Conservation (phyloP, 768 basidiomycete species). For the Boletus barrowsii region DNA sequence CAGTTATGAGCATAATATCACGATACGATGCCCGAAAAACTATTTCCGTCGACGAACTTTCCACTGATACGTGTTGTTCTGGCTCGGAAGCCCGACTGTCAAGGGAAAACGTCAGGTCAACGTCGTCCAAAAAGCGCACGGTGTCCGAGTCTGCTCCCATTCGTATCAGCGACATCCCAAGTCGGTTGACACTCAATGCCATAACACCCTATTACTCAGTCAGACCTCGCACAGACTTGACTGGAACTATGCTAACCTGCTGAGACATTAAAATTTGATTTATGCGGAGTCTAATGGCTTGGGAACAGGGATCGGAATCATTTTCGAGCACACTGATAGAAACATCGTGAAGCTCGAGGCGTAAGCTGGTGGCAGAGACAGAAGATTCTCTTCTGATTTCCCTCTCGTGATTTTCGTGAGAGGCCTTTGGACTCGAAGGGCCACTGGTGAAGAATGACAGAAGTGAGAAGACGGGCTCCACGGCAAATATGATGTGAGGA, state of each 20-base stretch:
- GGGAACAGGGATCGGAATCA: conserved; percentile 72
- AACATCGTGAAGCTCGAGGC: conserved; percentile 87
- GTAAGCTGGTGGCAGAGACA: conserved; percentile 47
- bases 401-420: conserved; percentile 13
- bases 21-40: conserved; percentile 94
- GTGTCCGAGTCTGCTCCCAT: conserved; percentile 84
- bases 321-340: conserved; percentile 87
- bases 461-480: conserved; percentile 89
- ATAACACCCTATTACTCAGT: conserved; percentile 61
- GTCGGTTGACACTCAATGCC: conserved; percentile 71
- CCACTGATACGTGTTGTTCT: conserved; percentile 79
- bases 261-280: conserved; percentile 85
- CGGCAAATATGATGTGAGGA: conserved; percentile 86
- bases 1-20: conserved; percentile 85
- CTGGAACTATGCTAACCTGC: conserved; percentile 56
- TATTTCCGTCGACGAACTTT: conserved; percentile 76
- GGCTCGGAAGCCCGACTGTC: conserved; percentile 74
- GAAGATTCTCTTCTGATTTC: conserved; percentile 12
- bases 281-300: conserved; percentile 84
- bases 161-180: conserved; percentile 91
- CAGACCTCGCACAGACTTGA: conserved; percentile 3
- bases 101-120: conserved; percentile 83
- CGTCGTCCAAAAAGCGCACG: conserved; percentile 89
- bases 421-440: conserved; percentile 29
- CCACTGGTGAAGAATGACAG: conserved; percentile 77